Percentiles rank a stretch among this genome's conserved stretches.
Evolutionary conservation across 768 basidiomycete genomes (phyloP).

Genomic region (Lepiota venenata): DNA sequence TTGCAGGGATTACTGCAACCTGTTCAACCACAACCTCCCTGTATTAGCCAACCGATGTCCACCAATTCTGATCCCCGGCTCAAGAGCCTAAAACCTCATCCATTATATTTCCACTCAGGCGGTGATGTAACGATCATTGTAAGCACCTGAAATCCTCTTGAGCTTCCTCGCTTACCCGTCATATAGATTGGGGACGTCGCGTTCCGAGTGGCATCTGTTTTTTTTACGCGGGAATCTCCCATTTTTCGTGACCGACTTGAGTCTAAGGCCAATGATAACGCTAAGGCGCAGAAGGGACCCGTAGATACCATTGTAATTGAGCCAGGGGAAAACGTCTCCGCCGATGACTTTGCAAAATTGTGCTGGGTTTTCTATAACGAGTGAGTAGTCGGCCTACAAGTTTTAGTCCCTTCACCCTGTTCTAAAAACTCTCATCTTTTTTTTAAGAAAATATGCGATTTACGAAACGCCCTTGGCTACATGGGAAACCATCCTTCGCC

Average conservation of each 20-base stretch:
- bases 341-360: background rate
- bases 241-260: background rate
- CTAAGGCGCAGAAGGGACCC: background rate
- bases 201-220: background rate
- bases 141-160: background rate
- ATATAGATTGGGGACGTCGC: background rate
- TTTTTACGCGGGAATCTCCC: background rate
- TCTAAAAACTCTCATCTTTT: background rate
- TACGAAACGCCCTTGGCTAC: conserved; percentile 46
- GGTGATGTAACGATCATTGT: background rate
- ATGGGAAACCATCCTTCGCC: conserved; percentile 57
- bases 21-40: too few relatives aligned
- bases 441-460: conserved; percentile 50
- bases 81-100: background rate
- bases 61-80: too few relatives aligned
- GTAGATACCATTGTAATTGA: background rate
- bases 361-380: background rate
- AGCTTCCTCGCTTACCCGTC: background rate
- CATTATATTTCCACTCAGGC: background rate
- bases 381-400: too few relatives aligned
- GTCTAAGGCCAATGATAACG: background rate
- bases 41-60: too few relatives aligned
- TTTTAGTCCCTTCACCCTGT: too few relatives aligned
- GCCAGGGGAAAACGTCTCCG: background rate
- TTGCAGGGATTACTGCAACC: too few relatives aligned